phyloP scores from a whole-genome alignment of 1,284 basidiomycete species.

The Cutaneotrichosporon curvatum region DNA sequence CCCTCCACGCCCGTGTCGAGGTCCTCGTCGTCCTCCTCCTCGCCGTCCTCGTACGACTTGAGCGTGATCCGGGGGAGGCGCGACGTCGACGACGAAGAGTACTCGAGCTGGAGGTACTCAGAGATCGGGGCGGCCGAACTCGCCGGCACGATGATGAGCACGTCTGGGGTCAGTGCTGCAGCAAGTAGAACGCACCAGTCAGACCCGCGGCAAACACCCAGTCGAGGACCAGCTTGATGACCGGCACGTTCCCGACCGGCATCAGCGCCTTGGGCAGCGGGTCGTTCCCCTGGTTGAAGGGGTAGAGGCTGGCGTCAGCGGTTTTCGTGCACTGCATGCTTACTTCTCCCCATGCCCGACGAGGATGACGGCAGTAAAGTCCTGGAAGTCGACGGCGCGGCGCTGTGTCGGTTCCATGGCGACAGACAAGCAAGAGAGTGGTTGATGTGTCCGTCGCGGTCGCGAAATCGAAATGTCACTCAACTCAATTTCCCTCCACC shows the following conservation, averaged over 20 bases:
- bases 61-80: conserved; percentile 24
- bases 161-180: conserved; percentile 52
- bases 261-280: conserved; percentile 63
- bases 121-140: conserved; percentile 65
- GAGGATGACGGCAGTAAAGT: conserved; percentile 76
- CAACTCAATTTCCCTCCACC: not conserved
- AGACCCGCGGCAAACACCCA: conserved; percentile 85
- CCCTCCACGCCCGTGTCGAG: conserved; percentile 25
- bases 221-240: conserved; percentile 73
- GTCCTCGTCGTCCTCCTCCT: conserved; percentile 35
- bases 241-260: conserved; percentile 76
- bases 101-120: conserved; percentile 52
- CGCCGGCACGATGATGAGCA: conserved; percentile 74
- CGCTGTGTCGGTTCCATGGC: conserved; percentile 3
- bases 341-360: conserved; percentile 85
- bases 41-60: conserved; percentile 34
- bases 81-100: conserved; percentile 28
- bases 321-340: conserved; percentile 31
- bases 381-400: conserved; percentile 37
- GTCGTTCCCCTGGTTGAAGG: conserved; percentile 42
- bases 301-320: conserved; percentile 33
- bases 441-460: not conserved
- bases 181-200: conserved; percentile 54
- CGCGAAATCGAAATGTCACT: conserved; percentile 1
- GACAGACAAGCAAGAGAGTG: not conserved